phyloP scores from a whole-genome alignment of 2,329 filamentous ascomycete species.

The Pseudogymnoascus sp. region DNA sequence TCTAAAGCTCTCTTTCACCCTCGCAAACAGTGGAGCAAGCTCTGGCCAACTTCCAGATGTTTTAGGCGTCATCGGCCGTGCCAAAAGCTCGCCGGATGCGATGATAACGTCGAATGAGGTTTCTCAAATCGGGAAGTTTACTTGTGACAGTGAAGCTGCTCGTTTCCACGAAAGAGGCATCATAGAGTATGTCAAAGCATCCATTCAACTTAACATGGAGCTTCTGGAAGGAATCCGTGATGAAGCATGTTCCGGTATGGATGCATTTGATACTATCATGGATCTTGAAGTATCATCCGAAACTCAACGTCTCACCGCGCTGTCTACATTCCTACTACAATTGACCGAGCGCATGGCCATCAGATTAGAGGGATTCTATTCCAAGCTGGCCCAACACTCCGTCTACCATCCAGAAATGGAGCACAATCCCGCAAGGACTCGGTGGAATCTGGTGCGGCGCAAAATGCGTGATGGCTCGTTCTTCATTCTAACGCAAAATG shows the following conservation, averaged over 20 bases:
- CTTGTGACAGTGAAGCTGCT: constrained; percentile 37
- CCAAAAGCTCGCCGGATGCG: constrained; percentile 38
- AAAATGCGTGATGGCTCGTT: constrained; percentile 43
- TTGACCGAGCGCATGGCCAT: constrained; percentile 45
- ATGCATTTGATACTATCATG: constrained; percentile 42
- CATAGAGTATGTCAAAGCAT: constrained; percentile 40
- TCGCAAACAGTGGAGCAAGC: constrained; percentile 34
- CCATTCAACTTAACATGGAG: constrained; percentile 42
- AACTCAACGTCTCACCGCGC: constrained; percentile 30
- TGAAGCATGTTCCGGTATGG: constrained; percentile 46
- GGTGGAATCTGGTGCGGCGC: constrained; percentile 42
- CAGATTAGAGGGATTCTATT: constrained; percentile 43
- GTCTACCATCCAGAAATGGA: constrained; percentile 45
- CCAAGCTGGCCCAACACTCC: constrained; percentile 39
- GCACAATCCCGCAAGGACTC: constrained; percentile 41
- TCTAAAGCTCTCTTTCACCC: constrained; percentile 42
- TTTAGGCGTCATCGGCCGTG: constrained; percentile 34
- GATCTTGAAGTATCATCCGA: constrained; percentile 33
- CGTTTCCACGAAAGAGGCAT: constrained; percentile 45
- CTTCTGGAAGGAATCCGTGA: constrained; percentile 45
- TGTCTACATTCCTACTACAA: constrained; percentile 40
- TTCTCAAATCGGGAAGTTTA: constrained; percentile 40
- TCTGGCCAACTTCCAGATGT: constrained; percentile 36
- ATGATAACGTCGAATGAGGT: constrained; percentile 40
- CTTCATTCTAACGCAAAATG: constrained; percentile 38